Percentiles rank a stretch among this genome's conserved stretches.
Evolutionary conservation across 441 rosid species (phyloP).

Genomic region (Dalechampia spathulata): DNA sequence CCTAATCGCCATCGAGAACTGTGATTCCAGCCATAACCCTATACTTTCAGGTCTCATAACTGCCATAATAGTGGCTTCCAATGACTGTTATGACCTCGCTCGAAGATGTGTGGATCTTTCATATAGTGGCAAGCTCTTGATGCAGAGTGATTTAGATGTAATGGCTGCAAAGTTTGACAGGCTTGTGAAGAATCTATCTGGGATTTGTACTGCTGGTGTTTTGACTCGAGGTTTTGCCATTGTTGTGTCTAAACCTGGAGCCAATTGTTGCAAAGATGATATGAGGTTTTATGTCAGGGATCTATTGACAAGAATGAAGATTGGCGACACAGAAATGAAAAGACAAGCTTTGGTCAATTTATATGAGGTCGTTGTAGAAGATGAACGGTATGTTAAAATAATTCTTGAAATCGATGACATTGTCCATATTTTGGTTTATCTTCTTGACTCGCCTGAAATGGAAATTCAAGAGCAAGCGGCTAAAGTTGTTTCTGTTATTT

Average conservation of each 20-base stretch:
- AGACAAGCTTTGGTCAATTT: slow-evolving; percentile 57
- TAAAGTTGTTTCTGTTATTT: slow-evolving; percentile 41
- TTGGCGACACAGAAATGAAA: slow-evolving; percentile 82
- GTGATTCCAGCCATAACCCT: slow-evolving; percentile 43
- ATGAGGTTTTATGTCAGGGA: slow-evolving; percentile 77
- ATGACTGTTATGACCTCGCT: slow-evolving; percentile 61
- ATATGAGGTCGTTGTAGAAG: slow-evolving; percentile 42
- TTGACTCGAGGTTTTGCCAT: slow-evolving; percentile 58
- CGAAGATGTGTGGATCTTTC: slow-evolving; percentile 63
- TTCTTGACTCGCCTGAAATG: slow-evolving; percentile 47
- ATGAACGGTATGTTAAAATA: slow-evolving; percentile 47
- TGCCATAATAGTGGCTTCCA: slow-evolving; percentile 35
- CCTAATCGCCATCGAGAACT: slow-evolving; percentile 43
- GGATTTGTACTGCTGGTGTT: slow-evolving; percentile 58
- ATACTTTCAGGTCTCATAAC: slow-evolving; percentile 39
- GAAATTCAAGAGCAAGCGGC: slow-evolving; percentile 58
- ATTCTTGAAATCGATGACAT: slow-evolving; percentile 44
- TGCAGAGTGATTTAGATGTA: slow-evolving; percentile 91
- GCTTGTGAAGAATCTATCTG: slow-evolving; percentile 45
- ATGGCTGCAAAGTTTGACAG: slow-evolving; percentile 49
- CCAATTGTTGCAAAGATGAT: slow-evolving; percentile 61
- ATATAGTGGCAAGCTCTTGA: slow-evolving; percentile 85
- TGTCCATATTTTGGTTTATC: slow-evolving; percentile 37
- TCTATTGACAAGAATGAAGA: slow-evolving; percentile 80
- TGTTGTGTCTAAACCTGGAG: slow-evolving; percentile 63